Evolutionary conservation across 768 basidiomycete genomes (phyloP), one percentile per base, ranked within the genome.

Genomic region (Agrocybe chaxingu): DNA sequence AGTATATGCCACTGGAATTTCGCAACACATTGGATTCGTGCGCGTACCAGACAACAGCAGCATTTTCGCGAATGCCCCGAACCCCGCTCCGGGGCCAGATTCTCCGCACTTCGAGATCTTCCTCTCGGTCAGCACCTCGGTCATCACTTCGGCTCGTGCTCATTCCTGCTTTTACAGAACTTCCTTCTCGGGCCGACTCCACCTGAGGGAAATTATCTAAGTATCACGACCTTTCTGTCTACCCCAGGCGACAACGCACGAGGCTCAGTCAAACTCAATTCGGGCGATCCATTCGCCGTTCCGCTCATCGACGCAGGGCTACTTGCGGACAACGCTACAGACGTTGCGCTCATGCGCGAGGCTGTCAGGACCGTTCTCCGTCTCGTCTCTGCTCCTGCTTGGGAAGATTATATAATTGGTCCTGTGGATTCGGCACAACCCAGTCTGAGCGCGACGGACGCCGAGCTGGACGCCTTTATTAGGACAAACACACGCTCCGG

Each of bases 41-140:
- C 53, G 69, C 12, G 40, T 71, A 5, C 60, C 61, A 18, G 13
- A 51, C 1, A 53, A 64, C 42, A 55, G 53, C 7, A 35, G 50
- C 3, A 58, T 64, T 10, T 61, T 68, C 19, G 33, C 52, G 8
- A 40, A 39, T 4, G 47, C 49, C 18, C 41, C 48, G 4, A 67
- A 71, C 48, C 65, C 67, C 4, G 56, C 70, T 1, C 57, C 67
- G 2, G 70, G 70, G 0, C 61, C 59, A 1, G 50, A 59, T 7
- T 59, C 65, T 3, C 63, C 67, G 8, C 69, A 71, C 37, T 69
- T 63, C 47, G 71, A 70, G 45, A 42, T 67, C 19, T 51, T 57
- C 4, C 55, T 70, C 37, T 51, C 56, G 5, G 68, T 70, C 42
- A 47, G 40, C 2, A 3, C 0, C 61, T 53, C 18, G 5, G 34